Base-by-base conservation (phyloP, 805 yeast species). In the Ogataea ganodermae region DNA sequence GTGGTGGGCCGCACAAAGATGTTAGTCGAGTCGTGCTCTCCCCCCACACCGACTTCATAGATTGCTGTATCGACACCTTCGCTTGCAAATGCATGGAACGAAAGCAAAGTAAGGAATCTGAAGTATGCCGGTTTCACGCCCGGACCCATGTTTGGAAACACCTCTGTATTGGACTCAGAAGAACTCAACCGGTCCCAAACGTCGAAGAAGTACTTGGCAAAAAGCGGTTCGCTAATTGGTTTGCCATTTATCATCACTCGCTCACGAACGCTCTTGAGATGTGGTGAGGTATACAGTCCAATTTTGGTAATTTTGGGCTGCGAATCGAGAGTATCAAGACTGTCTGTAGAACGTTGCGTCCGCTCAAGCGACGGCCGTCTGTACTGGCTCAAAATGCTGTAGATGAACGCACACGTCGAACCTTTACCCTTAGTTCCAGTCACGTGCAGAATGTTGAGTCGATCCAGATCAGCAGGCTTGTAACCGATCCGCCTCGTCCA, bases 381-480 rank as follows among this genome's bases (percentile, higher is more conserved):
- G 59, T 89, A 89, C 61, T 89, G 89, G 6, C 68, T 61, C 51
- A 95, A 67, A 32, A 95, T 89, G 2, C 94, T 81, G 59, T 88
- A 87, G 2, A 90, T 80, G 62, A 94, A 94, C 0, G 99, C 97
- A 67, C 97, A 92, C 0, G 98, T 92, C 0, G 97, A 90, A 1
- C 99, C 99, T 69, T 94, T 94, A 12, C 99, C 99, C 65, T 94
- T 94, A 1, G 99, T 94, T 17, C 99, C 99, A 0, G 99, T 91
- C 30, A 95, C 85, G 62, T 94, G 99, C 35, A 94, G 77, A 2
- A 90, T 76, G 57, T 91, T 91, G 57, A 94, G 66, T 50, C 68
- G 75, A 68, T 91, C 80, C 62, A 89, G 81, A 52, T 87, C 96
- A 3, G 69, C 57, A 1, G 87, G 81, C 26, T 67, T 58, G 57